A percentile compares a stretch with the other conserved stretches of the same genome.
Evolutionary conservation across 164 flowering plant species (phyloP).

Genomic region (Aristolochia californica): DNA sequence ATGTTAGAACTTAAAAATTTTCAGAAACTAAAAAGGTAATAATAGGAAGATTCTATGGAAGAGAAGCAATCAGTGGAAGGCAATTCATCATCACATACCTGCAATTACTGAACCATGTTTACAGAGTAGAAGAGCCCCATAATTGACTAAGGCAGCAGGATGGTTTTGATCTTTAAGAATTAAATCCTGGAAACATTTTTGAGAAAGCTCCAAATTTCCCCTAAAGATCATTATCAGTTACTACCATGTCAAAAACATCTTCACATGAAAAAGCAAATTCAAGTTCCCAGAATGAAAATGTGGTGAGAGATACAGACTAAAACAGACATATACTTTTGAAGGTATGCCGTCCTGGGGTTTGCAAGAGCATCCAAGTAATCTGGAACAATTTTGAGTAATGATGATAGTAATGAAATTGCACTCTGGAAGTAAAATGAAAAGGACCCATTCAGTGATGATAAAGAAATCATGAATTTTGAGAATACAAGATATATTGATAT

Average conservation of each 20-base stretch:
- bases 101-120: conserved; percentile 67
- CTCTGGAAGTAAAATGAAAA: conserved; percentile 27
- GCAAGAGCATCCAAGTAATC: conserved; percentile 80
- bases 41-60: not conserved
- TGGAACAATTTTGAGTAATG: conserved; percentile 48
- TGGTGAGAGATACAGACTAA: not conserved
- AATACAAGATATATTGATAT: not conserved
- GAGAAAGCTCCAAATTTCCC: conserved; percentile 72
- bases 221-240: conserved; percentile 26
- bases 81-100: conserved; percentile 36
- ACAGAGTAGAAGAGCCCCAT: conserved; percentile 65
- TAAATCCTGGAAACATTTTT: conserved; percentile 67
- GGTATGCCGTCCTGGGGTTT: conserved; percentile 82
- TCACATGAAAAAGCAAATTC: too few relatives aligned
- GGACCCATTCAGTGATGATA: not conserved
- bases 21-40: not conserved
- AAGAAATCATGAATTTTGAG: not conserved
- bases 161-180: conserved; percentile 83
- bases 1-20: not conserved
- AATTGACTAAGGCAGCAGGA: conserved; percentile 78
- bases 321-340: conserved; percentile 47
- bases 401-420: conserved; percentile 69
- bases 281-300: not conserved
- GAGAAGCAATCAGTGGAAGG: not conserved
- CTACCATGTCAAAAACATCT: not conserved